Percentiles rank a stretch among this genome's conserved stretches.
Conservation (phyloP, 164 flowering plant genomes). For the Aristolochia fimbriata region DNA sequence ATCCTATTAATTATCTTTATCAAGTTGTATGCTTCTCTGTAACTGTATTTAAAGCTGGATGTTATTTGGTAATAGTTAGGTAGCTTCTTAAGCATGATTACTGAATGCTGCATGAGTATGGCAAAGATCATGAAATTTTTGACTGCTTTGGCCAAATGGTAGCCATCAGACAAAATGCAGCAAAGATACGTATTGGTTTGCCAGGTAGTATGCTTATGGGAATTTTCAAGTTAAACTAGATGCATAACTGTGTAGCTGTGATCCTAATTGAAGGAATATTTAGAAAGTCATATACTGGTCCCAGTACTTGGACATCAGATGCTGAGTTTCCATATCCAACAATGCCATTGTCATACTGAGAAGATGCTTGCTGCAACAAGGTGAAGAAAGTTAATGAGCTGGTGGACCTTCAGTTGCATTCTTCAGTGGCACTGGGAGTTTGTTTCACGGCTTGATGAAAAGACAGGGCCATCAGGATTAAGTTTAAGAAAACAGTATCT, state of each 20-base stretch:
- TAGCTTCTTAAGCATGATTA: too few relatives aligned
- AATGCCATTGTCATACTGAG: conserved; percentile 8
- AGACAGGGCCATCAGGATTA: conserved; percentile 15
- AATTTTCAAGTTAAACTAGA: too few relatives aligned
- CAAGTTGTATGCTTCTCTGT: too few relatives aligned
- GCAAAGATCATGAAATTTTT: too few relatives aligned
- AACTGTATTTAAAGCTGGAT: too few relatives aligned
- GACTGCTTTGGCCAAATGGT: too few relatives aligned
- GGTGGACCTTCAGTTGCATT: conserved; percentile 9
- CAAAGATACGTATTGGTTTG: too few relatives aligned
- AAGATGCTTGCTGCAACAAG: conserved; percentile 4
- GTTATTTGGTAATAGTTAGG: too few relatives aligned
- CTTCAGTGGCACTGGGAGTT: conserved; percentile 6
- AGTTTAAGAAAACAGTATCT: conserved; percentile 17
- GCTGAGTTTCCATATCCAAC: neutral
- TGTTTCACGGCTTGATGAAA: conserved; percentile 11
- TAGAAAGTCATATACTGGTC: neutral
- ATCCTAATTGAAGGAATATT: neutral
- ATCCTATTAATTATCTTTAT: too few relatives aligned
- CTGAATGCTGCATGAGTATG: too few relatives aligned
- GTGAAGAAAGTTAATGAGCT: conserved; percentile 9
- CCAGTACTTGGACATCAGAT: neutral
- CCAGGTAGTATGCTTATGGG: too few relatives aligned
- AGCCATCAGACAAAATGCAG: too few relatives aligned
- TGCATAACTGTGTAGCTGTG: neutral